Evolutionary conservation across 352 stramenopile genomes (phyloP).

Genomic region (Phytophthora pluvialis): DNA sequence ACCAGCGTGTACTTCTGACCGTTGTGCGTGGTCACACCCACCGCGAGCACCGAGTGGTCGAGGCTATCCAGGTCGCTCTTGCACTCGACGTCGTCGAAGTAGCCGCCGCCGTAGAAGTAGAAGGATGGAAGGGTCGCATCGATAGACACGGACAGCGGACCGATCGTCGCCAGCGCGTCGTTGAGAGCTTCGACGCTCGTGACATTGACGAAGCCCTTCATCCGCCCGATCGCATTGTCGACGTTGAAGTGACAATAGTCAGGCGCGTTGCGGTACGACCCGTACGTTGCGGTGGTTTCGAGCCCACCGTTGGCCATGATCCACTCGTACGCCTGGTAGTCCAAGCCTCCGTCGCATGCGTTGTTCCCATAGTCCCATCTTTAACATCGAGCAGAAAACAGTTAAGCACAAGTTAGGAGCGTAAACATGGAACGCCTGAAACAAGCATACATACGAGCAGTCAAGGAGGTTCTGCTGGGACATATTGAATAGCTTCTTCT

Average conservation of each 20-base stretch:
- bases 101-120: slow-evolving; percentile 90
- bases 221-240: slow-evolving; percentile 70
- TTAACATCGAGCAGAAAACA: slow-evolving; percentile 1
- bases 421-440: background rate
- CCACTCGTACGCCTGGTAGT: slow-evolving; percentile 92
- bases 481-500: slow-evolving; percentile 81
- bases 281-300: slow-evolving; percentile 86
- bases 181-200: slow-evolving; percentile 80
- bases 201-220: slow-evolving; percentile 86
- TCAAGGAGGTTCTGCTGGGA: slow-evolving; percentile 92
- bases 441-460: slow-evolving; percentile 75
- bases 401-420: background rate
- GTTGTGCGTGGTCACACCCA: slow-evolving; percentile 89
- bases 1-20: slow-evolving; percentile 94
- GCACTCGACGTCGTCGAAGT: slow-evolving; percentile 89
- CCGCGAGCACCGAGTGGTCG: slow-evolving; percentile 92
- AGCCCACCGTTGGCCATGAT: slow-evolving; percentile 84
- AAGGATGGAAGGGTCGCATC: slow-evolving; percentile 86
- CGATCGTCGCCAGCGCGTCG: slow-evolving; percentile 78
- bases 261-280: slow-evolving; percentile 86
- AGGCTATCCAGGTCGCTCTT: slow-evolving; percentile 92
- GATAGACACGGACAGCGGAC: slow-evolving; percentile 90
- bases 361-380: slow-evolving; percentile 93
- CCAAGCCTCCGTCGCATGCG: slow-evolving; percentile 87
- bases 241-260: slow-evolving; percentile 91